Evolutionary conservation across 306 rosid genomes (phyloP), one percentile per base, ranked within the genome.

Genomic region (Vigna reflexopilosa): DNA sequence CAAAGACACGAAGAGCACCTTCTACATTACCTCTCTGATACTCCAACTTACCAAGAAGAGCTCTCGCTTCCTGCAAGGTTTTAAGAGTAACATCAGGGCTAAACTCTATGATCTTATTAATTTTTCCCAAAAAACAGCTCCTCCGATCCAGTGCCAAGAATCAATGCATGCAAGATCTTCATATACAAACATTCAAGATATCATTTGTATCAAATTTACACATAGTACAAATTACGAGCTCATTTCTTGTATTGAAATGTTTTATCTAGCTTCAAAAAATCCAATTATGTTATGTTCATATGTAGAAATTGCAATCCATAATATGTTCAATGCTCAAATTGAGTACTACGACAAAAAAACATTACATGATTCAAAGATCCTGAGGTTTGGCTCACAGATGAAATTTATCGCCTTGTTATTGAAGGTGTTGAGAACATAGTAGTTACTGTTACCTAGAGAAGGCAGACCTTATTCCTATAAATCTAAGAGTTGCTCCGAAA

Each of bases 1-100:
- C 99, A 55, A 96, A 90, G 73, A 96, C 98, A 32, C 91, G 89
- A 57, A 96, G 93, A 71, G 98, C 99, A 65, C 96, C 91, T 89
- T 91, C 99, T 4, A 93, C 87, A 75, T 96, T 93, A 63, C 99
- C 99, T 90, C 99, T 88, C 77, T 93, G 98, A 84, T 96, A 93
- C 88, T 96, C 98, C 74, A 96, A 88, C 90, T 96, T 96, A 56
- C 99, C 99, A 34, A 96, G 96, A 83, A 95, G 99, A 76, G 94
- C 90, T 85, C 99, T 88, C 83, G 99, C 99, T 88, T 93, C 99
- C 99, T 94, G 88, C n/a, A 78, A 62, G 52, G 61, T 75, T 72
- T 54, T 36, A 75, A 77, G 47, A 68, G 34, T 52, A 40, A 80
- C 26, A 78, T 80, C 34, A 26, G 32, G 61, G 52, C 57, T 72